These are phyloP conservation scores for Blastobotrys terrestris DNA, from an alignment of 805 yeast species.

Conservation along the genomic window DNA sequence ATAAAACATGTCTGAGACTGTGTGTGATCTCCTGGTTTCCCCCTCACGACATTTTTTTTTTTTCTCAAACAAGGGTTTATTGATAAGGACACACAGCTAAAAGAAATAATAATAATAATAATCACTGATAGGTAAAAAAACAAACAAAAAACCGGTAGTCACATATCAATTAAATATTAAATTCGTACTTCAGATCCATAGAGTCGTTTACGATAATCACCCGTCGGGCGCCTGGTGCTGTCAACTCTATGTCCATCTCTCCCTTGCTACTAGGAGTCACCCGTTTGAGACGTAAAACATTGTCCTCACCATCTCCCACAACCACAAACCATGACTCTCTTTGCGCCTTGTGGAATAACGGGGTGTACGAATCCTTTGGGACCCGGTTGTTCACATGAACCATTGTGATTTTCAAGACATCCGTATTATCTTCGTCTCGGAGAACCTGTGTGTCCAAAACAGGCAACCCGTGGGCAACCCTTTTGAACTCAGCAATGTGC, in stretches of 20 bases:
- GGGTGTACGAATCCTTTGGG: constrained; percentile 58
- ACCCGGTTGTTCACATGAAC: constrained; percentile 41
- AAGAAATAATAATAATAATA: neutral
- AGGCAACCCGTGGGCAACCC: constrained; percentile 55
- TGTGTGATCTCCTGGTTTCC: neutral
- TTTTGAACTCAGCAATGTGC: constrained; percentile 43
- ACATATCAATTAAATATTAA: neutral
- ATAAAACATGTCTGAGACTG: neutral
- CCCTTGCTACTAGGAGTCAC: constrained; percentile 32
- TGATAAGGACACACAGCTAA: neutral
- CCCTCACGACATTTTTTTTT: neutral
- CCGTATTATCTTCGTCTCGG: constrained; percentile 21
- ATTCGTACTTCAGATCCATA: constrained; percentile 15
- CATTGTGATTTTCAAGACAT: constrained; percentile 39
- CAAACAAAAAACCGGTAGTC: neutral
- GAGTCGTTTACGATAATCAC: constrained; percentile 20
- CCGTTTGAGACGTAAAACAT: constrained; percentile 63
- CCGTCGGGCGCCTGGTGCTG: constrained; percentile 2
- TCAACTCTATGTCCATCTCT: constrained; percentile 3
- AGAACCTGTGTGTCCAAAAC: constrained; percentile 36
- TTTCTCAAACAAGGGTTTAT: neutral
- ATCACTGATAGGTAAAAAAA: neutral
- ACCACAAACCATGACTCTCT: constrained; percentile 91
- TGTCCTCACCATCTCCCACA: constrained; percentile 42
- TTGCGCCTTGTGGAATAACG: constrained; percentile 83